Evolutionary conservation across 2,329 filamentous ascomycete species (phyloP).

Genomic region (Claviceps sp.): DNA sequence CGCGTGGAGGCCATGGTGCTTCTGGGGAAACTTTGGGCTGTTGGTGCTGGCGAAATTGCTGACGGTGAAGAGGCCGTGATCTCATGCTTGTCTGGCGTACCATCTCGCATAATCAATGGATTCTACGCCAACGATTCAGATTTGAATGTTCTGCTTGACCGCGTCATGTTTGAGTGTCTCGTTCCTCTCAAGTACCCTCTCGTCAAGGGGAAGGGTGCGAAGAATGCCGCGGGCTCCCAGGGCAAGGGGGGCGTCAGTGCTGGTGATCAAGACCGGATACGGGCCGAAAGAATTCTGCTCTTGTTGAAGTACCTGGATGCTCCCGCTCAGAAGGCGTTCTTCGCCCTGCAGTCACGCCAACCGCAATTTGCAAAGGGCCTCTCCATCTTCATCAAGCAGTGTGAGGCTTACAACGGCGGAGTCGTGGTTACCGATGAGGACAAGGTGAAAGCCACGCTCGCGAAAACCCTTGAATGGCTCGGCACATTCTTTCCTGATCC

Average conservation of each 20-base stretch:
- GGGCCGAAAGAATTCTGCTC: conserved; percentile 72
- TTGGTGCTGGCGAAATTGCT: conserved; percentile 74
- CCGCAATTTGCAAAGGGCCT: conserved; percentile 60
- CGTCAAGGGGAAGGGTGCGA: conserved; percentile 43
- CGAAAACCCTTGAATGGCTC: conserved; percentile 59
- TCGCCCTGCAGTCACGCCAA: conserved; percentile 70
- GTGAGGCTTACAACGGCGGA: conserved; percentile 81
- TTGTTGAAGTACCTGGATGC: conserved; percentile 66
- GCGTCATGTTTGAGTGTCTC: conserved; percentile 73
- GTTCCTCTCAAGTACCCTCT: conserved; percentile 82
- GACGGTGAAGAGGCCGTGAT: conserved; percentile 66
- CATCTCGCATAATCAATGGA: conserved; percentile 71
- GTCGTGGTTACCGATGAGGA: conserved; percentile 61
- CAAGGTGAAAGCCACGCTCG: conserved; percentile 55
- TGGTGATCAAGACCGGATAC: conserved; percentile 58
- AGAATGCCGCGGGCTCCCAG: conserved; percentile 45
- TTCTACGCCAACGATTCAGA: conserved; percentile 85
- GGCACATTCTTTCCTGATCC: conserved; percentile 65
- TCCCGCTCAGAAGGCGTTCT: conserved; percentile 75
- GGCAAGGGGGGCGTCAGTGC: conserved; percentile 28
- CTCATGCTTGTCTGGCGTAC: conserved; percentile 65
- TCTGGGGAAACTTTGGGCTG: conserved; percentile 83
- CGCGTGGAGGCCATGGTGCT: conserved; percentile 78
- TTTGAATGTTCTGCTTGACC: conserved; percentile 71
- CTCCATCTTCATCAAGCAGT: conserved; percentile 65